These are phyloP conservation scores for Mangifera indica DNA, from an alignment of 345 rosid genomes.

Conservation along the genomic window DNA sequence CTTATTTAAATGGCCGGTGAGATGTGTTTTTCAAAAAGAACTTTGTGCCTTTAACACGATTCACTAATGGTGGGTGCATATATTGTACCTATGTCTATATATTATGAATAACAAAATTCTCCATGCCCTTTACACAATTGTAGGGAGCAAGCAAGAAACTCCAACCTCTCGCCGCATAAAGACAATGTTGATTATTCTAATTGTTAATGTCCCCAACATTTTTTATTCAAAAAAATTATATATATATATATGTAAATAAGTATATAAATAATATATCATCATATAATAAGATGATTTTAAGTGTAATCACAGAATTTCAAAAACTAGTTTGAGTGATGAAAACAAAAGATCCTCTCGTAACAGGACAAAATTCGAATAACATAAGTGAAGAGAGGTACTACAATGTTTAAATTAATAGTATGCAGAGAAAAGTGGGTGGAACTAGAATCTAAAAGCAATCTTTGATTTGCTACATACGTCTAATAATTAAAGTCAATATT, in stretches of 20 bases:
- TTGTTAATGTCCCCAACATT: not conserved
- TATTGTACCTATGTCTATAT: not conserved
- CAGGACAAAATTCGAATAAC: too few species aligned
- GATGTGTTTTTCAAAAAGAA: not conserved
- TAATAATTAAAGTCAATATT: not conserved
- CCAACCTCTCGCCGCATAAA: slow-evolving; percentile 25
- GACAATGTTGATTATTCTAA: not conserved
- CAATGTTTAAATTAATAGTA: too few species aligned
- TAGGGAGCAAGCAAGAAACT: slow-evolving; percentile 4
- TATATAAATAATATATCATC: too few species aligned
- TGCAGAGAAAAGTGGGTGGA: too few species aligned
- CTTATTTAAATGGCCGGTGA: not conserved
- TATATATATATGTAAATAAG: too few species aligned
- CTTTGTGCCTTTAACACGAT: slow-evolving; percentile 24
- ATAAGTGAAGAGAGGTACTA: too few species aligned
- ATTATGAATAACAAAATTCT: not conserved
- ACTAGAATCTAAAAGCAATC: not conserved
- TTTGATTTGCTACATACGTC: not conserved
- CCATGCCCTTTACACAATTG: not conserved
- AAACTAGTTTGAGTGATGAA: too few species aligned
- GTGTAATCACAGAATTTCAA: too few species aligned
- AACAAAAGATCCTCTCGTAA: too few species aligned
- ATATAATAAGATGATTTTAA: too few species aligned
- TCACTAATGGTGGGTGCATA: slow-evolving; percentile 33
- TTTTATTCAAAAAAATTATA: too few species aligned